These are phyloP conservation scores for Stellera chamaejasme DNA, from an alignment of 345 rosid species.

Conservation along the genomic window DNA sequence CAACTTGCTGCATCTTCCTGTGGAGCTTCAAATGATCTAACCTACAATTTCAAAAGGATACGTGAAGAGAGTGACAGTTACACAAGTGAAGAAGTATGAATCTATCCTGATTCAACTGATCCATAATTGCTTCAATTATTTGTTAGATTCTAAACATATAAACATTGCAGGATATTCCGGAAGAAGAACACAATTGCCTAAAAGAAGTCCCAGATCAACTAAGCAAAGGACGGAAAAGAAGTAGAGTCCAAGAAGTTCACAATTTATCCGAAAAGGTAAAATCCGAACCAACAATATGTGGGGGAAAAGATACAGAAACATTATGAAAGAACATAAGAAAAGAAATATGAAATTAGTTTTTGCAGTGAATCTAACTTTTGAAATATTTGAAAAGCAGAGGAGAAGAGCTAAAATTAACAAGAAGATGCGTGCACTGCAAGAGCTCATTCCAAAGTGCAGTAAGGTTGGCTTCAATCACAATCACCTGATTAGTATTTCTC, in stretches of 20 bases:
- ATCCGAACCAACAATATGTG: too few relatives aligned
- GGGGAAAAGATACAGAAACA: not conserved
- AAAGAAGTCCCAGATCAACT: slow-evolving; percentile 24
- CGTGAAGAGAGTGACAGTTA: slow-evolving; percentile 21
- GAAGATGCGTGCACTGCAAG: slow-evolving; percentile 55
- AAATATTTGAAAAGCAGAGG: slow-evolving; percentile 24
- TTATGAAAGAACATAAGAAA: too few relatives aligned
- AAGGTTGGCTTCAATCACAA: slow-evolving; percentile 30
- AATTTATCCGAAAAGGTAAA: slow-evolving; percentile 38
- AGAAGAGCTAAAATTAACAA: slow-evolving; percentile 54
- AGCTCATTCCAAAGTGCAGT: slow-evolving; percentile 62
- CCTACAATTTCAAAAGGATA: slow-evolving; percentile 15
- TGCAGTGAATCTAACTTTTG: not conserved
- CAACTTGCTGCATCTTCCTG: slow-evolving; percentile 27
- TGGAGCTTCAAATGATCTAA: slow-evolving; percentile 35
- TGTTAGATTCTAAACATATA: not conserved
- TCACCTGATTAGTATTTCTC: too few relatives aligned
- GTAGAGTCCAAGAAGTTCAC: slow-evolving; percentile 30
- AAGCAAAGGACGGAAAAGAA: slow-evolving; percentile 20
- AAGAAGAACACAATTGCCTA: slow-evolving; percentile 12
- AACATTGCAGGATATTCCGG: slow-evolving; percentile 26
- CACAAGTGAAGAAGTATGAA: slow-evolving; percentile 29
- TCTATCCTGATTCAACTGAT: not conserved
- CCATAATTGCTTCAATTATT: not conserved
- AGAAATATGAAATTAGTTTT: too few relatives aligned